A percentile compares a stretch with the other conserved stretches of the same genome.
Conservation (phyloP, 208 protist species). For the Crithidia thermophila region DNA sequence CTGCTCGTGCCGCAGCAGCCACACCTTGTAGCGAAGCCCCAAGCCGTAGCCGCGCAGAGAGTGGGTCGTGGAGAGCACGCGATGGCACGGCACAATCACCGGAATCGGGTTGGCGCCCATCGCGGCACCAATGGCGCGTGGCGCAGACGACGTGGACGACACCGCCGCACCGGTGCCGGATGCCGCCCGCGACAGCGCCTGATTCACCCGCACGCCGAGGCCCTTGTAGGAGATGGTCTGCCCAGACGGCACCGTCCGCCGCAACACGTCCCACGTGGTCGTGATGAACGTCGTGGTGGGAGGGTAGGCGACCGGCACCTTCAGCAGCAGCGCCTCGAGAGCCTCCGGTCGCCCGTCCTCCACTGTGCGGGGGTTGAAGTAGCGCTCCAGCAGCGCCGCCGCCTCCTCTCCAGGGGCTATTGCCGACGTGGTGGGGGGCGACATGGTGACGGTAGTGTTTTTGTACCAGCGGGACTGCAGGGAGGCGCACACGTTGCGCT, state of each 20-base stretch:
- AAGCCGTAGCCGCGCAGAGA: constrained; percentile 62
- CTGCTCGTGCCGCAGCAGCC: constrained; percentile 69
- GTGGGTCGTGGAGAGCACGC: constrained; percentile 55
- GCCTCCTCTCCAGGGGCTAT: constrained; percentile 23
- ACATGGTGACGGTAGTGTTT: constrained; percentile 3
- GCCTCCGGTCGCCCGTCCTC: constrained; percentile 11
- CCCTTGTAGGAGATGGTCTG: constrained; percentile 49
- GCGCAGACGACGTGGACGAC: background rate
- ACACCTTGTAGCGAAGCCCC: constrained; percentile 67
- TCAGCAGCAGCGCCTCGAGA: constrained; percentile 39
- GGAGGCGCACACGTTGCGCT: constrained; percentile 17
- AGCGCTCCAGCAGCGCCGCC: constrained; percentile 33
- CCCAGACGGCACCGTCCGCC: constrained; percentile 45
- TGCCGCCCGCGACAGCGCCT: constrained; percentile 6
- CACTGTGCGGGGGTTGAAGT: constrained; percentile 37
- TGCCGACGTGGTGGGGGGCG: constrained; percentile 4
- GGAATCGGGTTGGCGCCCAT: constrained; percentile 67
- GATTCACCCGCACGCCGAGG: constrained; percentile 36
- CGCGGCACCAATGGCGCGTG: constrained; percentile 64
- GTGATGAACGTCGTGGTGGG: constrained; percentile 41
- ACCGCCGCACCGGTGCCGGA: background rate
- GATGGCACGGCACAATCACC: constrained; percentile 76
- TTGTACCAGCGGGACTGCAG: constrained; percentile 40
- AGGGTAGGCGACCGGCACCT: constrained; percentile 41
- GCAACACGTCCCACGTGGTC: constrained; percentile 52